phyloP scores from a whole-genome alignment of 2,329 filamentous ascomycete species.

The Alternaria triticimaculans region DNA sequence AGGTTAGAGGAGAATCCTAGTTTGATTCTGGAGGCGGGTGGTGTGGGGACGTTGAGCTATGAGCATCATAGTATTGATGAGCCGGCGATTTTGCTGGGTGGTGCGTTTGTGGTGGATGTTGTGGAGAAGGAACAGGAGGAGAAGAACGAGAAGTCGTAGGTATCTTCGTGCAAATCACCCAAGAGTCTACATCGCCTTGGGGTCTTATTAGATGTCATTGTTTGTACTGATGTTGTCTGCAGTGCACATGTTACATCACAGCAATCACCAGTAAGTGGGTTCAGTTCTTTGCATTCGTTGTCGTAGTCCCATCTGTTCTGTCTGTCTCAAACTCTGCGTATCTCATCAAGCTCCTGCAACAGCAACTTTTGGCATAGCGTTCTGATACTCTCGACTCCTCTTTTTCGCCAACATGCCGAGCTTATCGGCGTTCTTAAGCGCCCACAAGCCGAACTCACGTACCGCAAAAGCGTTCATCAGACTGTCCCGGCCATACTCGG shows the following conservation, averaged over 20 bases:
- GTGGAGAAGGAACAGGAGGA: constrained; percentile 50
- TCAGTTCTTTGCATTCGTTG: background rate
- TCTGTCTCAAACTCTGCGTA: background rate
- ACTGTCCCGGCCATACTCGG: constrained; percentile 53
- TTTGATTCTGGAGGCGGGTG: constrained; percentile 76
- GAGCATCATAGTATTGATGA: constrained; percentile 58
- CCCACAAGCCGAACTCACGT: constrained; percentile 58
- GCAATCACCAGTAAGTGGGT: background rate
- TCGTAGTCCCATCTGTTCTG: background rate
- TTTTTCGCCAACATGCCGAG: constrained; percentile 48
- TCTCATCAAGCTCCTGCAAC: background rate
- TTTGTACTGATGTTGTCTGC: background rate
- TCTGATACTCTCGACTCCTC: constrained; percentile 36
- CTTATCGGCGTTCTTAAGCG: constrained; percentile 48
- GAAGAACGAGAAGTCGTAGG: constrained; percentile 14
- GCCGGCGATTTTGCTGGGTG: constrained; percentile 59
- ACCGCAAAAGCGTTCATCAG: constrained; percentile 59
- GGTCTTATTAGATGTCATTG: background rate
- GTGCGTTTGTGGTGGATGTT: constrained; percentile 59
- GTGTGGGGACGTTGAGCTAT: constrained; percentile 60
- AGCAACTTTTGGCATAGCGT: constrained; percentile 1
- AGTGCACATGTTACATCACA: background rate
- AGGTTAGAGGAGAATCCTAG: constrained; percentile 75
- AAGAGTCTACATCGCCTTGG: background rate
- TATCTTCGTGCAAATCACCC: background rate